Base-by-base conservation (phyloP, 306 rosid species). In the Ziziphus jujuba region DNA sequence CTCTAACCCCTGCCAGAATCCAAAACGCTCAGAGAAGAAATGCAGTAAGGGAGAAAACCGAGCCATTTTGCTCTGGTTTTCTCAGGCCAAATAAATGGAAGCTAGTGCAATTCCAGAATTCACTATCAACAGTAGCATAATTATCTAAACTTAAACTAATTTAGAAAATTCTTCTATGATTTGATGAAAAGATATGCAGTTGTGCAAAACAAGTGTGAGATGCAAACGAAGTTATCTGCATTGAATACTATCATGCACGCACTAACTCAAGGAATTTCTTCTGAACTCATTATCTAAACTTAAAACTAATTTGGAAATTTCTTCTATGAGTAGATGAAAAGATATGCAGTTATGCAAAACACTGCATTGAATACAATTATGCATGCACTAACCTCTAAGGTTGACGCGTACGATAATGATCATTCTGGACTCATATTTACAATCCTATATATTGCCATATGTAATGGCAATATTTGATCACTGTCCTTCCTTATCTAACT, bases 371-470 rank as follows among this genome's bases (percentile, higher is more conserved):
- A 47, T 1, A 58, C 56, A 47, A 20, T 25, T 11, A 47, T 20
- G 48, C 19, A 25, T 36, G 24, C 71, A 66, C 2, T 12, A 55
- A 12, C 23, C 33, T 23, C 53, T 50, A 40, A 12, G 24, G 21
- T 34, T 12, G 57, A 19, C 21, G 56, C 52, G 52, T 14, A 13
- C 9, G 23, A 61, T 20, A n/a, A 17, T 28, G 59, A 21, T 43
- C 25, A 36, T 45, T 57, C 25, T n/a, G 13, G 57, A 16, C 35
- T 34, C 14, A 20, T 15, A 22, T 40, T 24, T 4, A 55, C 22
- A 75, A 17, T 55, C 48, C 52, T 34, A 16, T 50, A 47, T 11
- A 66, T 23, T 50, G 36, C 45, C 72, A 70, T 70, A 44, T 65
- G 62, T 35, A 33, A 49, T 7, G 21, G 47, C 9, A 23, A 34